Percentiles rank a stretch among this genome's conserved stretches.
These are phyloP conservation scores for Mollisiaceae sp. DNA, from an alignment of 2,329 filamentous ascomycete species.

Conservation along the genomic window DNA sequence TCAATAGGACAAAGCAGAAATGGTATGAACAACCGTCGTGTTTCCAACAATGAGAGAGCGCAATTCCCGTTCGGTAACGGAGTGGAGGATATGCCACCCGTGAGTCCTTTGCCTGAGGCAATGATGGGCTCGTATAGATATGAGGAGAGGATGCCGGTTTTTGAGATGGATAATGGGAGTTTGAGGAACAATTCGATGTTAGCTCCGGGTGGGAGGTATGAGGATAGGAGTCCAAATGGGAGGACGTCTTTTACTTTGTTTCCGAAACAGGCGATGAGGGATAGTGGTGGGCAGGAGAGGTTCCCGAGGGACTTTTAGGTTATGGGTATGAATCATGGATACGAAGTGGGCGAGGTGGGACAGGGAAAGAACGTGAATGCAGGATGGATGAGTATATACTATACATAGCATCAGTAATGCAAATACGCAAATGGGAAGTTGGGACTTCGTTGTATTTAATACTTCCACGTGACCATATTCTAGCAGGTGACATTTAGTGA, in stretches of 20 bases:
- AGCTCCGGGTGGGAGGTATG: not conserved
- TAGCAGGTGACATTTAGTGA: no score
- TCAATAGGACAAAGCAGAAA: not conserved
- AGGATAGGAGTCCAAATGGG: not conserved
- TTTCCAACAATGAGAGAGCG: not conserved
- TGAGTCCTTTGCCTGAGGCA: conserved; percentile 16
- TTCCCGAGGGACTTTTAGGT: conserved; percentile 18
- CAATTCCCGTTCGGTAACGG: conserved; percentile 6
- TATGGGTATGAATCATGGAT: not conserved
- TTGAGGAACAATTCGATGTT: not conserved
- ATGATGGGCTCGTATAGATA: not conserved
- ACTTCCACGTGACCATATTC: no score
- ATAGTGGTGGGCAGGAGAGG: not conserved
- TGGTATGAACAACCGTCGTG: not conserved
- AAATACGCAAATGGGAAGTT: no score
- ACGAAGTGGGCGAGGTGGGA: not conserved
- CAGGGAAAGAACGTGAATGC: not conserved
- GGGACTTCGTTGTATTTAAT: no score
- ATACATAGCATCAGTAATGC: no score
- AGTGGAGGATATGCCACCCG: conserved; percentile 6
- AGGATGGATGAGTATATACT: not conserved
- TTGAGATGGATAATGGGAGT: conserved; percentile 1
- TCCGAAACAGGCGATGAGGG: conserved; percentile 1
- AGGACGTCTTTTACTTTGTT: conserved; percentile 11
- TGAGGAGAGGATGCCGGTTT: not conserved